phyloP scores from a whole-genome alignment of 345 rosid genomes.

The Brassica juncea region DNA sequence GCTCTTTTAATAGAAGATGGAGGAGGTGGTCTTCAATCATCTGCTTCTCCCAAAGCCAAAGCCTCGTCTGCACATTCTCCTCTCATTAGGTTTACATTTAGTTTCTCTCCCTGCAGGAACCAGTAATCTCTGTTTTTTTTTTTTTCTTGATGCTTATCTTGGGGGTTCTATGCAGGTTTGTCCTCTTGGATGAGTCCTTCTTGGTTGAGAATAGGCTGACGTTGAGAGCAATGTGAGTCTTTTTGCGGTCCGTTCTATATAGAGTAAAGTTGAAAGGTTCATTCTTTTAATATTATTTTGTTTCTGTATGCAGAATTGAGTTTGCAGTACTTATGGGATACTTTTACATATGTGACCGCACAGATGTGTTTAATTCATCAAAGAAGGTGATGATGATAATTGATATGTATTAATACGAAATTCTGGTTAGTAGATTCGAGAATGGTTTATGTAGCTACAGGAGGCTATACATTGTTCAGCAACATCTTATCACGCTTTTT shows the following conservation, averaged over 20 bases:
- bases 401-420: constrained; percentile 3
- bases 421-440: neutral
- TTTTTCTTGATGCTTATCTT: neutral
- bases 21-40: constrained; percentile 58
- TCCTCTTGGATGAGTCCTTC: constrained; percentile 82
- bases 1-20: constrained; percentile 81
- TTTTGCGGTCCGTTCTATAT: neutral
- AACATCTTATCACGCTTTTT: neutral
- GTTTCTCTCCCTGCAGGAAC: neutral
- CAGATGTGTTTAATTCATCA: constrained; percentile 75
- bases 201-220: constrained; percentile 75
- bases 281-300: neutral
- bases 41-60: constrained; percentile 72
- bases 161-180: constrained; percentile 54
- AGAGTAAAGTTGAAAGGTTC: neutral
- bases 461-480: neutral
- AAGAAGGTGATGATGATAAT: constrained; percentile 60
- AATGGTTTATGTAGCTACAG: neutral
- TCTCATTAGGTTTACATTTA: constrained; percentile 45
- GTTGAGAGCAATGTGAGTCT: constrained; percentile 86
- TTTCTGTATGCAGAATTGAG: constrained; percentile 65
- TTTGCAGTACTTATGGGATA: constrained; percentile 64
- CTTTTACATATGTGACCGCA: constrained; percentile 86
- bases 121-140: neutral
- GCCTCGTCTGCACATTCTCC: constrained; percentile 52